Percentiles rank a stretch among this genome's conserved stretches.
phyloP scores from a whole-genome alignment of 2,329 filamentous ascomycete species.

The Septoria linicola region DNA sequence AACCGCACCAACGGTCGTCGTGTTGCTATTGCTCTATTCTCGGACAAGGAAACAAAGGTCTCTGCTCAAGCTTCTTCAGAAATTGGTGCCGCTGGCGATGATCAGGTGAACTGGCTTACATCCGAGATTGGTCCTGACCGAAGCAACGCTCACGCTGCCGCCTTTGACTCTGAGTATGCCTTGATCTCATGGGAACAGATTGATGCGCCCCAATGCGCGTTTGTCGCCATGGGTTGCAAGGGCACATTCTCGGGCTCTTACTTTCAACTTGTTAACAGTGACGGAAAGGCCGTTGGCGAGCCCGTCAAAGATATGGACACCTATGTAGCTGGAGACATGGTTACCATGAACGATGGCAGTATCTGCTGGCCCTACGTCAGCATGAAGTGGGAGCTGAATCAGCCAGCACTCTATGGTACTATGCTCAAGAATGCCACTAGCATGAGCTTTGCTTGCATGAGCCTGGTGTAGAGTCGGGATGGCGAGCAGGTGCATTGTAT shows the following conservation, averaged over 20 bases:
- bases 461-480: constrained; percentile 24
- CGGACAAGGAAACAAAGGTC: constrained; percentile 58
- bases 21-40: constrained; percentile 58
- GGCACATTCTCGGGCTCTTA: constrained; percentile 60
- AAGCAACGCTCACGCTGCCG: constrained; percentile 59
- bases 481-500: too few species aligned
- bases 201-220: constrained; percentile 54
- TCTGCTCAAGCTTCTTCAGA: constrained; percentile 55
- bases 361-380: constrained; percentile 63
- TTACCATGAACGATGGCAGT: constrained; percentile 57
- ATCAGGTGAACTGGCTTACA: constrained; percentile 62
- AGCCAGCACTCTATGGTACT: constrained; percentile 27
- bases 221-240: constrained; percentile 59
- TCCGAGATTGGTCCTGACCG: constrained; percentile 49
- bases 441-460: constrained; percentile 57
- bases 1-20: constrained; percentile 60
- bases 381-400: constrained; percentile 54
- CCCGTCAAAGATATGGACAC: constrained; percentile 53
- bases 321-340: constrained; percentile 63
- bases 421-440: constrained; percentile 36
- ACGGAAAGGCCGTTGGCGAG: constrained; percentile 54
- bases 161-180: constrained; percentile 54
- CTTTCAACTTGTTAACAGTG: constrained; percentile 57
- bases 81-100: constrained; percentile 56
- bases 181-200: constrained; percentile 64